These are phyloP conservation scores for Amborella trichopoda DNA, from an alignment of 164 flowering plant species.

Conservation along the genomic window DNA sequence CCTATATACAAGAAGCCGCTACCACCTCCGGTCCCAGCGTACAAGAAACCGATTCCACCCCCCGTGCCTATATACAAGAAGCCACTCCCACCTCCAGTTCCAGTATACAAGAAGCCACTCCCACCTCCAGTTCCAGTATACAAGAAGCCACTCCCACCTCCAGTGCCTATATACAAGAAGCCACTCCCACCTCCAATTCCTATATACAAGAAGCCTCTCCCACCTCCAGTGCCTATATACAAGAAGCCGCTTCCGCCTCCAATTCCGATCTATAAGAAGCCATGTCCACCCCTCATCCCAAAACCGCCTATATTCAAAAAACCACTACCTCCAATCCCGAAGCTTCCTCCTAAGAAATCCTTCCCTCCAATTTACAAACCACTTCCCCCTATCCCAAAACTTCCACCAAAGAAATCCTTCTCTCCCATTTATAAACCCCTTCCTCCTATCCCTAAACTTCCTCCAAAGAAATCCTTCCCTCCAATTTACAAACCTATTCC, in stretches of 20 bases:
- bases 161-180: constrained; percentile 3
- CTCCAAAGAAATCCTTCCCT: constrained; percentile 5
- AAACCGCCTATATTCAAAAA: constrained; percentile 9
- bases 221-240: no score
- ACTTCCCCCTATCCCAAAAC: constrained; percentile 10
- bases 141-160: constrained; percentile 2
- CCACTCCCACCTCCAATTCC: constrained; percentile 17
- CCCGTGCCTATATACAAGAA: constrained; percentile 13
- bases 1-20: constrained; percentile 10
- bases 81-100: constrained; percentile 13
- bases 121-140: constrained; percentile 1
- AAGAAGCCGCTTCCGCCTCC: constrained; percentile 14
- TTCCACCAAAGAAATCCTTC: constrained; percentile 6
- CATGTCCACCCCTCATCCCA: constrained; percentile 12
- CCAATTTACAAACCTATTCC: constrained; percentile 12
- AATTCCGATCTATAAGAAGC: constrained; percentile 10
- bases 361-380: constrained; percentile 10
- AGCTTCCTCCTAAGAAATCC: constrained; percentile 5
- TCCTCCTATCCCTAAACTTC: constrained; percentile 13
- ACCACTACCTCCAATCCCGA: constrained; percentile 8
- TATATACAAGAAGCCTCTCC: constrained; percentile 12
- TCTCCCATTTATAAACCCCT: constrained; percentile 9
- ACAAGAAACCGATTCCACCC: no score
- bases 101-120: constrained; percentile 2
- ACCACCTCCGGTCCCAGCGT: no score